These are phyloP conservation scores for Polygonum aviculare DNA, from an alignment of 148 eudicot species.

Conservation along the genomic window DNA sequence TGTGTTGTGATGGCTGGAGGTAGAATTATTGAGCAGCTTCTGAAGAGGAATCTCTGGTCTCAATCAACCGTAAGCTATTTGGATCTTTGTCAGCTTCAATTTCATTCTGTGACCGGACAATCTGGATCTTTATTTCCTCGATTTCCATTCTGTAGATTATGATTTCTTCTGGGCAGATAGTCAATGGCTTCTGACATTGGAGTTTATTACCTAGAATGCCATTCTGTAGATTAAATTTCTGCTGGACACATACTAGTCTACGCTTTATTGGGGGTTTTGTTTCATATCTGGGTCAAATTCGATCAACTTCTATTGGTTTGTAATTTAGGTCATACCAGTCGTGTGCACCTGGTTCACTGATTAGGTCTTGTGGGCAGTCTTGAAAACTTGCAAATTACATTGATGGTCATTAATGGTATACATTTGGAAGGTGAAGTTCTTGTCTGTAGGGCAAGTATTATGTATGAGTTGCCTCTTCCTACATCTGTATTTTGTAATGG, in stretches of 20 bases:
- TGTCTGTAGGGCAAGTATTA: neutral
- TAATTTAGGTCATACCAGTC: neutral
- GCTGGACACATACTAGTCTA: neutral
- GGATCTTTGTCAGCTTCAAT: neutral
- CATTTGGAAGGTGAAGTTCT: neutral
- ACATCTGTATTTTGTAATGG: neutral
- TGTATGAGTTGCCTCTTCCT: neutral
- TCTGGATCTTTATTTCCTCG: neutral
- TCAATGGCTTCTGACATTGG: too few species aligned
- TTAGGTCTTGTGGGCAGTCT: neutral
- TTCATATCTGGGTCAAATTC: neutral
- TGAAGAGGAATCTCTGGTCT: conserved; percentile 42
- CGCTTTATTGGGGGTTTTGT: neutral
- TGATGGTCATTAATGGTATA: neutral
- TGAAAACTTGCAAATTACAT: neutral
- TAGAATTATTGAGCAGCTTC: conserved; percentile 48
- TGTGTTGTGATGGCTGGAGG: conserved; percentile 54
- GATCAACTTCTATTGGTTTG: neutral
- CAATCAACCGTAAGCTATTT: conserved; percentile 36
- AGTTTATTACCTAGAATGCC: neutral
- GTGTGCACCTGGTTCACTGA: neutral
- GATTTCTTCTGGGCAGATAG: neutral
- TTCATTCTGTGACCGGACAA: neutral
- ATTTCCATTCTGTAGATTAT: neutral
- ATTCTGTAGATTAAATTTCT: neutral